Percentiles rank a stretch among this genome's conserved stretches.
These are phyloP conservation scores for Anthoceros angustus DNA, from an alignment of 225 moss, liverwort and hornwort species.

Conservation along the genomic window DNA sequence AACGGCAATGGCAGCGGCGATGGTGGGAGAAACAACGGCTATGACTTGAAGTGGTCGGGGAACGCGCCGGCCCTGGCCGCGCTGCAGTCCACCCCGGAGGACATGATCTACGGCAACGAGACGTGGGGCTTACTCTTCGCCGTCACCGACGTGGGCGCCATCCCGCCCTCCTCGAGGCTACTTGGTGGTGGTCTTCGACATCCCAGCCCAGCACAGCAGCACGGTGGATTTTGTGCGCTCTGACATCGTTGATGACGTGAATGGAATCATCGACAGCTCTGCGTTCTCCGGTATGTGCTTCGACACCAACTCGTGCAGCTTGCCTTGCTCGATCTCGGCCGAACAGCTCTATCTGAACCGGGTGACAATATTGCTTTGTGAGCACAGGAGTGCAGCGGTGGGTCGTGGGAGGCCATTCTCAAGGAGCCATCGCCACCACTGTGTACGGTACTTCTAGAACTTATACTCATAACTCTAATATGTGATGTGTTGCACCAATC, in stretches of 20 bases:
- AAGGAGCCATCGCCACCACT: constrained; percentile 11
- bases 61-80: neutral
- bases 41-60: neutral
- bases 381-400: constrained; percentile 31
- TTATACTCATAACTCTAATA: no score
- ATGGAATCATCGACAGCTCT: constrained; percentile 27
- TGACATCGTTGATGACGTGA: constrained; percentile 17
- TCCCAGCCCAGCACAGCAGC: constrained; percentile 14
- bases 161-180: constrained; percentile 20
- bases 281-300: constrained; percentile 29
- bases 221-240: neutral
- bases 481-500: no score
- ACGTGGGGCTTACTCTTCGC: neutral
- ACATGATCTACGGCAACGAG: neutral
- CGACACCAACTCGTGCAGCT: constrained; percentile 4
- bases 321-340: neutral
- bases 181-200: constrained; percentile 38
- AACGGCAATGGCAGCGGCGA: neutral
- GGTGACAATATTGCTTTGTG: neutral
- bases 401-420: constrained; percentile 47
- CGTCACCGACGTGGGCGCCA: neutral
- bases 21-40: no score
- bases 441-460: constrained; percentile 10
- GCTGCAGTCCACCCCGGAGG: neutral
- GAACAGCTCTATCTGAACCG: neutral